Base-by-base conservation (phyloP, 2,329 filamentous ascomycete genomes). In the Ampelomyces quisqualis region DNA sequence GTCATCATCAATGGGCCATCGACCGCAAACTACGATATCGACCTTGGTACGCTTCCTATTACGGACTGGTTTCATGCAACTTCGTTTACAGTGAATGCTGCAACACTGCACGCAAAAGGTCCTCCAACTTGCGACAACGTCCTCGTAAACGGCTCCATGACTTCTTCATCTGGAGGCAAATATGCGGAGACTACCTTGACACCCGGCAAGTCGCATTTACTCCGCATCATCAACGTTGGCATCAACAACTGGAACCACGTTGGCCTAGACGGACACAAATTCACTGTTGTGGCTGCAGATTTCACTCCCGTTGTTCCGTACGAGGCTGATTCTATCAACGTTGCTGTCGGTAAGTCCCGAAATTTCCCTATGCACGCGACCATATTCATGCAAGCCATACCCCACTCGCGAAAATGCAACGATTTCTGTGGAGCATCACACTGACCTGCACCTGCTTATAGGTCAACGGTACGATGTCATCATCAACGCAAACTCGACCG, bases 81-180 rank as follows among this genome's bases (percentile, higher is more conserved):
- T 14, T 64, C 53, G 4, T 62, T 63, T 58, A 63, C 41, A 36
- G 67, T 57, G 48, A 60, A 55, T 31, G 60, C 45, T 44, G 50
- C 53, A 14, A 58, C 64, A 21, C 55, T 70, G 8, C 71, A 73
- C 40, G 64, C 67, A 27, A 57, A 41, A 7, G 58, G 58, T 4
- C 67, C 69, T n/a, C 70, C 71, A 5, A 64, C 60, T 19, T 64
- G 62, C 23, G 80, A 84, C n/a, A 71, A 72, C 20, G 42, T 66
- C 2, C 57, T 65, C 70, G 70, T 78, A 17, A 77, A 78, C 51
- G 83, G 83, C 28, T 80, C 80, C 40, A 82, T 77, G 69, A 65
- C 53, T 26, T 64, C 58, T 21, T 14, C 40, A 14, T 51, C 33
- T 20, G 65, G 63, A 14, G 63, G 64, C n/a, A 43, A 57, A 15